Evolutionary conservation across 2,329 filamentous ascomycete species (phyloP), one percentile per base, ranked within the genome.

Genomic region (Curvularia verruculosa): DNA sequence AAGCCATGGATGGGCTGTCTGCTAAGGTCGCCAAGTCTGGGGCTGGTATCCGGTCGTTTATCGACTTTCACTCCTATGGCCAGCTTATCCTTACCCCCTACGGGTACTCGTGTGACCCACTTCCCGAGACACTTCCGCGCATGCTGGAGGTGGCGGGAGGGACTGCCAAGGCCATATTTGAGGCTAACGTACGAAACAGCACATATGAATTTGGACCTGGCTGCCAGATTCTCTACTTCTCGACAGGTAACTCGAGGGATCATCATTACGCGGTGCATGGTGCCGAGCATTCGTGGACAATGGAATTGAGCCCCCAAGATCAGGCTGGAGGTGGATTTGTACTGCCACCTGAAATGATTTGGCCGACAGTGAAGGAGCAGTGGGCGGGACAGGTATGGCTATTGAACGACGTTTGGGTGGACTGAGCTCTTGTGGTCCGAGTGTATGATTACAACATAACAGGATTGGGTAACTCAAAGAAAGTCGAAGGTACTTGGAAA

Each of bases 11-110:
- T 8, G 70, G 73, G 2, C 79, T 81, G 39, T 75, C 82, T 10
- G 73, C 75, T 8, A 68, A 71, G 15, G 67, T 86, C 13, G 43
- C 63, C 1, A 70, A 74, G 1, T 66, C 67, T 8, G 64, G 63
- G 1, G 75, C 80, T 49, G 82, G 84, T 0, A 78, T 88, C 39
- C 83, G 84, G 64, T 79, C 87, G 0, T 89, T 82, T 68, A 83
- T 89, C 52, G 87, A 89, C 73, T 86, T 83, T 72, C 87, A 89
- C 75, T 81, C 82, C 0, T 89, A 87, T 70, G 82, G 81, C 23
- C 86, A 89, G 68, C 78, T 85, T 26, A 81, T 88, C 52, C 80
- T 85, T 53, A 80, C 83, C 12, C 83, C 78, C 0, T 88, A 85
- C 62, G 85, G 85, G n/a, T 74, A 76, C 41, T 73, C 81, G 1